Conservation (phyloP, 2,329 filamentous ascomycete genomes). For the Colletotrichum echinochloae region DNA sequence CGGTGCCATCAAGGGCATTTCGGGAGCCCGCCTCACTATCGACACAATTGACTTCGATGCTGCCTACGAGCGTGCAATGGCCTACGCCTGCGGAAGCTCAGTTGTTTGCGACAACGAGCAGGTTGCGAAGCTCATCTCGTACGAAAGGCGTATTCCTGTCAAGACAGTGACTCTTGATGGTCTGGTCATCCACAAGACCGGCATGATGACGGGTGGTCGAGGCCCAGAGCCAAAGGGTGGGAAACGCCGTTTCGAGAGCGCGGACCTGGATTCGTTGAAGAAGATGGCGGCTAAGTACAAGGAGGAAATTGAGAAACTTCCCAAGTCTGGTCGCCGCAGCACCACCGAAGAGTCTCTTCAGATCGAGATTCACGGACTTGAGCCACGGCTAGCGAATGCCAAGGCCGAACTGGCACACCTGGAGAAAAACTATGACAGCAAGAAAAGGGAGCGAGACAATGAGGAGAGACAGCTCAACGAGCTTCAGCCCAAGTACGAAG, state of each 20-base stretch:
- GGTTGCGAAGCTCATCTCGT: slow-evolving; percentile 90
- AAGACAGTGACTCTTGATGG: slow-evolving; percentile 96
- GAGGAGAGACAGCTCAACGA: slow-evolving; percentile 80
- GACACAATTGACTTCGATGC: slow-evolving; percentile 96
- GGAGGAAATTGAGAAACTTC: slow-evolving; percentile 82
- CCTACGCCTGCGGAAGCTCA: slow-evolving; percentile 93
- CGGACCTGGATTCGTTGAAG: slow-evolving; percentile 87
- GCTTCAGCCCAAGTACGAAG: slow-evolving; percentile 80
- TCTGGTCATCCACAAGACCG: slow-evolving; percentile 96
- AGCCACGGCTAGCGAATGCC: slow-evolving; percentile 78
- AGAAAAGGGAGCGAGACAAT: slow-evolving; percentile 83
- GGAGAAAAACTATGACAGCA: slow-evolving; percentile 85
- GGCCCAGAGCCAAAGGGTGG: slow-evolving; percentile 79
- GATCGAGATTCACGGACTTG: slow-evolving; percentile 82
- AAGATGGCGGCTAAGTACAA: slow-evolving; percentile 80
- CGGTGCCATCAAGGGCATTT: slow-evolving; percentile 88
- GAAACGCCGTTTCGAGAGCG: slow-evolving; percentile 88
- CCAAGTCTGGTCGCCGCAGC: slow-evolving; percentile 80
- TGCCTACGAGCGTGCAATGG: slow-evolving; percentile 89
- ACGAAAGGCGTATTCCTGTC: slow-evolving; percentile 84
- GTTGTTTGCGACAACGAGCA: slow-evolving; percentile 92
- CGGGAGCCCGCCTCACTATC: slow-evolving; percentile 88
- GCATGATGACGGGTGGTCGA: slow-evolving; percentile 95
- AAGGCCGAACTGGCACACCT: slow-evolving; percentile 83
- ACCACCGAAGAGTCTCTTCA: slow-evolving; percentile 84